Evolutionary conservation across 1,139 yeast species (phyloP).

Genomic region (Arxiozyma slooffiae): DNA sequence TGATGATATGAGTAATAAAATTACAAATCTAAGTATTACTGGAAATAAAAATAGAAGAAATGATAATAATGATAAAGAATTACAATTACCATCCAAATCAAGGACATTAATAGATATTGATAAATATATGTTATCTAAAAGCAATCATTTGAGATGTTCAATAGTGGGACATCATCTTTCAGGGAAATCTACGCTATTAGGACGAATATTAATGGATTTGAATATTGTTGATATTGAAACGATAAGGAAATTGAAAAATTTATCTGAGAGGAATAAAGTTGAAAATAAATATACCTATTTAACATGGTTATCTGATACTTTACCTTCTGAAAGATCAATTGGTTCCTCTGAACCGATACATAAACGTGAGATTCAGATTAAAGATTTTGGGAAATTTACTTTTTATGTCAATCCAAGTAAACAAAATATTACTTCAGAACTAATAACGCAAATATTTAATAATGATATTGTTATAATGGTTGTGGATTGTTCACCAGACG

Average conservation of each 20-base stretch:
- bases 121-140: constrained; percentile 19
- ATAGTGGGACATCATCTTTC: constrained; percentile 89
- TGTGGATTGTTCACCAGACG: constrained; percentile 53
- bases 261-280: constrained; percentile 61
- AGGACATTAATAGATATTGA: constrained; percentile 2
- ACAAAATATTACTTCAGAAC: constrained; percentile 69
- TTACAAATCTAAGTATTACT: constrained; percentile 9
- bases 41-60: constrained; percentile 1
- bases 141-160: constrained; percentile 58
- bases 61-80: neutral
- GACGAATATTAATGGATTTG: constrained; percentile 63
- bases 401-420: constrained; percentile 88
- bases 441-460: constrained; percentile 30
- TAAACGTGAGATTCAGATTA: constrained; percentile 32
- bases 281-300: constrained; percentile 28
- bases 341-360: constrained; percentile 71
- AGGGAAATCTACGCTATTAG: constrained; percentile 85
- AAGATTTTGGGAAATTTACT: constrained; percentile 47
- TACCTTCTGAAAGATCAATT: constrained; percentile 57
- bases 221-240: constrained; percentile 64
- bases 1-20: constrained; percentile 28
- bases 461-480: constrained; percentile 32
- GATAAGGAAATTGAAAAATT: constrained; percentile 59
- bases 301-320: constrained; percentile 48
- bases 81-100: constrained; percentile 3